Evolutionary conservation across 2,329 filamentous ascomycete genomes (phyloP), one percentile per base, ranked within the genome.

Genomic region (Pezicula rhizophila): DNA sequence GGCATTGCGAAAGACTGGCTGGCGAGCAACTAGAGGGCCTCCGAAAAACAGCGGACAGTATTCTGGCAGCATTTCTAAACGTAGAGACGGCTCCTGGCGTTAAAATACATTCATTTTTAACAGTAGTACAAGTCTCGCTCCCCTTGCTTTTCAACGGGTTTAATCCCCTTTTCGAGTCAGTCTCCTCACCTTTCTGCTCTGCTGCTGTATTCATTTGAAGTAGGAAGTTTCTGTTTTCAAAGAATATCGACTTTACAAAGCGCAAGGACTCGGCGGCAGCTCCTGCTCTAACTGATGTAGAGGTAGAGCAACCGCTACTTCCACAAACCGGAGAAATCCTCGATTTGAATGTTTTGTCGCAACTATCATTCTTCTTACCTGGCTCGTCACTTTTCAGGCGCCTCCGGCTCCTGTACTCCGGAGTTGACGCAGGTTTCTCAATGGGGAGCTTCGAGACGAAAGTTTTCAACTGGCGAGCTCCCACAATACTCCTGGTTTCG

Each of bases 401-500:
- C 3, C 70, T 89, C 2, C 78, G 84, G 1, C 74, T 81, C 2
- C 70, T 90, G 0, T 90, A 89, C 61, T 84, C 82, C 1, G 86
- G 85, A 5, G 81, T 78, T 42, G 77, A 80, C 23, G 80, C 84
- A 11, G 86, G 86, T 5, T 90, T 89, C 66, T 87, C 84, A 17
- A 85, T 89, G 79, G 84, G 85, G 18, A 84, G 82, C 48, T 89
- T 89, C 54, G 83, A 89, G 61, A 77, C 82, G 17, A 84, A 82
- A 57, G 82, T 88, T 2, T 86, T 89, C 67, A 86, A 89, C 63
- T 90, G 86, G 85, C 74, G 79, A 38, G 85, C 85, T 0, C 86
- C 86, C 0, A 88, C 86, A 0, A 78, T 90, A 15, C 70, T 90
- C 10, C 73, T 90, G 1, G 80, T 89, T 2, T 78, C 79, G 17